Conservation (phyloP, 768 basidiomycete species). For the Lyophyllum semitale region DNA sequence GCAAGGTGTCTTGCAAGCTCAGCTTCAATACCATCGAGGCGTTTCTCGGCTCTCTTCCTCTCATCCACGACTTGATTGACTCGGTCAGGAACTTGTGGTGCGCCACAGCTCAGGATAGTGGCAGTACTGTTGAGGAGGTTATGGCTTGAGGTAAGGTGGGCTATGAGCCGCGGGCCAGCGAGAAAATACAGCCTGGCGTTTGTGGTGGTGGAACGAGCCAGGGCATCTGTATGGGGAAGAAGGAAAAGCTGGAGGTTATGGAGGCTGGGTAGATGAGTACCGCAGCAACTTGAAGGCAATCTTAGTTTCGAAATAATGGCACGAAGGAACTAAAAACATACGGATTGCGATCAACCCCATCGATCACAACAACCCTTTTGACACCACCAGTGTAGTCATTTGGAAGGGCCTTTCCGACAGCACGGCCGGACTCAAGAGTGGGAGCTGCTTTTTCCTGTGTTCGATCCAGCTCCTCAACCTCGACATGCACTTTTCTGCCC, state of each 20-base stretch:
- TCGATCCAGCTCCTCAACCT: slow-evolving; percentile 67
- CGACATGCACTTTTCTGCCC: slow-evolving; percentile 67
- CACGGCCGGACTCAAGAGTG: slow-evolving; percentile 47
- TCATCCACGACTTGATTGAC: slow-evolving; percentile 68
- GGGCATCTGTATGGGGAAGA: slow-evolving; percentile 65
- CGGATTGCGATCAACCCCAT: slow-evolving; percentile 81
- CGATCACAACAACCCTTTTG: slow-evolving; percentile 80
- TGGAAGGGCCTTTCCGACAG: slow-evolving; percentile 62
- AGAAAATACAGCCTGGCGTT: slow-evolving; percentile 82
- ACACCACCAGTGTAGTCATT: slow-evolving; percentile 76
- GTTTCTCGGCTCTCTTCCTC: slow-evolving; percentile 66
- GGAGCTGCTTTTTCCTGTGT: slow-evolving; percentile 32
- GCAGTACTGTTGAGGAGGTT: slow-evolving; percentile 55
- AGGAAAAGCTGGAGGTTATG: slow-evolving; percentile 74
- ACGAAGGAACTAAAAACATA: slow-evolving; percentile 35
- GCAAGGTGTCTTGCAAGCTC: slow-evolving; percentile 62
- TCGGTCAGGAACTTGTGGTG: slow-evolving; percentile 67
- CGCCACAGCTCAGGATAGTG: slow-evolving; percentile 65
- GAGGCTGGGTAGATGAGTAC: slow-evolving; percentile 81
- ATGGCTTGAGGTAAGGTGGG: slow-evolving; percentile 62
- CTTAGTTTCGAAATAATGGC: slow-evolving; percentile 11
- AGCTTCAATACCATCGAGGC: slow-evolving; percentile 66
- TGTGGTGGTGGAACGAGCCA: slow-evolving; percentile 60
- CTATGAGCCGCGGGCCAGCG: slow-evolving; percentile 74
- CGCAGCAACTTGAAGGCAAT: slow-evolving; percentile 60